A percentile compares a stretch with the other conserved stretches of the same genome.
These are phyloP conservation scores for Asparagopsis taxiformis DNA, from an alignment of 31 red algal genomes.

Conservation along the genomic window DNA sequence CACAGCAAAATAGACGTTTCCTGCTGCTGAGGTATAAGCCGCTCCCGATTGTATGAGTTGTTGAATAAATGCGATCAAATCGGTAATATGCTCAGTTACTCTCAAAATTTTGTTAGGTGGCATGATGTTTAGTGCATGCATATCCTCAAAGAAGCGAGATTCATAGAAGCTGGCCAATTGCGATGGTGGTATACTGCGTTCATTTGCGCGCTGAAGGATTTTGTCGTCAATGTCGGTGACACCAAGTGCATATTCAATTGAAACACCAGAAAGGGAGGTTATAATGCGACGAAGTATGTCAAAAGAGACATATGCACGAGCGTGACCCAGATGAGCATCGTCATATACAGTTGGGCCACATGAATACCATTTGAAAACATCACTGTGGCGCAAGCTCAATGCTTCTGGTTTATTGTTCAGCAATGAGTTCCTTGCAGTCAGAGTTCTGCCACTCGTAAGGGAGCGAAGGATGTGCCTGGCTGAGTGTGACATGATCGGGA, in stretches of 20 bases:
- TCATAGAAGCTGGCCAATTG: conserved; percentile 36
- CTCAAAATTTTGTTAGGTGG: conserved; percentile 35
- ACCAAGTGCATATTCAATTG: conserved; percentile 48
- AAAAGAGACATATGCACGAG: conserved; percentile 73
- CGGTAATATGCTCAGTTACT: conserved; percentile 71
- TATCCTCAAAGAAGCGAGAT: conserved; percentile 67
- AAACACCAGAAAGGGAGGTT: conserved; percentile 12
- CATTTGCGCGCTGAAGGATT: conserved; percentile 42
- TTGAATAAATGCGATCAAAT: conserved; percentile 13
- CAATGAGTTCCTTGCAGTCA: conserved; percentile 5
- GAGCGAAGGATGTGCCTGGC: background rate
- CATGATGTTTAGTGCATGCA: conserved; percentile 47
- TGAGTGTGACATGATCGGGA: background rate
- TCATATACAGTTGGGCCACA: conserved; percentile 92
- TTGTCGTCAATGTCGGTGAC: conserved; percentile 87
- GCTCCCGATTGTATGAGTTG: conserved; percentile 13
- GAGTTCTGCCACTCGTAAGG: background rate
- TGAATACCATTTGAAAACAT: conserved; percentile 60
- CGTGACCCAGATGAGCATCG: conserved; percentile 80
- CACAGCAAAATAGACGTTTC: conserved; percentile 69
- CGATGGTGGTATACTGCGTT: conserved; percentile 14
- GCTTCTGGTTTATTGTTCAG: conserved; percentile 2
- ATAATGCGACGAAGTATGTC: conserved; percentile 73
- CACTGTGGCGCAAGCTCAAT: conserved; percentile 12
- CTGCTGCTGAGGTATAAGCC: conserved; percentile 41